Evolutionary conservation across 257 asterid genomes (phyloP), one percentile per base, ranked within the genome.

Genomic region (Henckelia pumila): DNA sequence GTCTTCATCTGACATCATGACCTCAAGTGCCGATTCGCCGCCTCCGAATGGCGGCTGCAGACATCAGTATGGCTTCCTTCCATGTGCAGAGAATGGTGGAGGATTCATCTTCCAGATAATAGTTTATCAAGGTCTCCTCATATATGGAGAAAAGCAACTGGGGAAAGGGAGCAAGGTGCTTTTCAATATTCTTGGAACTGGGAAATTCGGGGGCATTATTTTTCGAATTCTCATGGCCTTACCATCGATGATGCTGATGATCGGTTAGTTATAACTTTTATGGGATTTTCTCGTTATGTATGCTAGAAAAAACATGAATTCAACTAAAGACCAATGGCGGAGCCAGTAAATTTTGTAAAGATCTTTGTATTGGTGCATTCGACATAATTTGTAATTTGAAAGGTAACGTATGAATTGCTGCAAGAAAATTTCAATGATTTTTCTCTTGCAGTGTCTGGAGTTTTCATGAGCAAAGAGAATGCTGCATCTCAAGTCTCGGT

Each of bases 41-140:
- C 5, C 30, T 3, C 6, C 5, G 29, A 3, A 26, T 26, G 5
- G 20, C 2, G 61, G 73, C 4, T 87, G 95, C 64, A 73, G 73
- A n/a, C 92, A 85, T 70, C 63, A 69, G 44, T 85, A 87, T 22
- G 91, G 92, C 4, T 81, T 87, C 69, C 76, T 87, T 37, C 91
- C 95, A 0, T 87, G 95, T 30, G 84, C 88, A 3, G 91, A 85
- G 17, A 85, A 78, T 21, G 75, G 63, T 0, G 74, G 67, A 0
- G 89, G 89, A 0, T 80, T 74, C 59, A 17, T 85, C 23, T 83
- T 85, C 73, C 79, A 77, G 66, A 79, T 81, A 16, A 25, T 78
- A 22, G 77, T 83, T 4, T 87, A 79, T 69, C 89, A 85, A 44
- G 79, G 79, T 40, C 73, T 85, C 22, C 66, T 87, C 20, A 72